Evolutionary conservation across 2,329 filamentous ascomycete genomes (phyloP).

Genomic region (Orbilia quercus): DNA sequence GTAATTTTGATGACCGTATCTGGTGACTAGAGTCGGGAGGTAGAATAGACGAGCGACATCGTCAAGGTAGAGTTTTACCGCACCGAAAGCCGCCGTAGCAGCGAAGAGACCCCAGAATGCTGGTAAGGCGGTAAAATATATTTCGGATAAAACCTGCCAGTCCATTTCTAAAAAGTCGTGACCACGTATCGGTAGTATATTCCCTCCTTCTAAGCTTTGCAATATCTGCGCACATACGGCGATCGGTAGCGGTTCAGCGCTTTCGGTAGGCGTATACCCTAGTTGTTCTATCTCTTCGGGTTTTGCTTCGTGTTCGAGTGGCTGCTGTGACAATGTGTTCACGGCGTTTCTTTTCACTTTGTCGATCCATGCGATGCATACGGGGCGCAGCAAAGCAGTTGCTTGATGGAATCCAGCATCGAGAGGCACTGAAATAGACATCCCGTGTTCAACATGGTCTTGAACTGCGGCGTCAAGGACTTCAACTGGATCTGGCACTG

Average conservation of each 20-base stretch:
- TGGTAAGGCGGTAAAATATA: slow-evolving; percentile 33
- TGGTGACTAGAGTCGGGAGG: slow-evolving; percentile 44
- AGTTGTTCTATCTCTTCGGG: slow-evolving; percentile 42
- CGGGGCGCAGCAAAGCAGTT: slow-evolving; percentile 33
- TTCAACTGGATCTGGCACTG: not conserved
- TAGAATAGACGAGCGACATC: slow-evolving; percentile 45
- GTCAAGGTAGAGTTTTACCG: slow-evolving; percentile 47
- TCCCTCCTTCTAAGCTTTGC: slow-evolving; percentile 15
- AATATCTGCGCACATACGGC: slow-evolving; percentile 31
- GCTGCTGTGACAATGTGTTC: slow-evolving; percentile 12
- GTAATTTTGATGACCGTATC: slow-evolving; percentile 40
- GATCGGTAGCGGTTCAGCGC: slow-evolving; percentile 28
- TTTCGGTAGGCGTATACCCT: slow-evolving; percentile 42
- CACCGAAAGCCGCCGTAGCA: slow-evolving; percentile 40
- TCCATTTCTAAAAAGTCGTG: slow-evolving; percentile 39
- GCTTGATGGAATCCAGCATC: slow-evolving; percentile 35
- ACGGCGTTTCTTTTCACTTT: slow-evolving; percentile 50
- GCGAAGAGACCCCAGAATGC: slow-evolving; percentile 51
- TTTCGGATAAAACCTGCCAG: slow-evolving; percentile 37
- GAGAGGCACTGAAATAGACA: slow-evolving; percentile 6
- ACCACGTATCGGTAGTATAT: slow-evolving; percentile 36
- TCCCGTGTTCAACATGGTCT: slow-evolving; percentile 39
- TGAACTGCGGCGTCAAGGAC: slow-evolving; percentile 29
- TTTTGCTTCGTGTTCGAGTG: slow-evolving; percentile 27
- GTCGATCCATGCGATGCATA: slow-evolving; percentile 36